phyloP scores from a whole-genome alignment of 2,329 filamentous ascomycete genomes.

The Calonectria montana region DNA sequence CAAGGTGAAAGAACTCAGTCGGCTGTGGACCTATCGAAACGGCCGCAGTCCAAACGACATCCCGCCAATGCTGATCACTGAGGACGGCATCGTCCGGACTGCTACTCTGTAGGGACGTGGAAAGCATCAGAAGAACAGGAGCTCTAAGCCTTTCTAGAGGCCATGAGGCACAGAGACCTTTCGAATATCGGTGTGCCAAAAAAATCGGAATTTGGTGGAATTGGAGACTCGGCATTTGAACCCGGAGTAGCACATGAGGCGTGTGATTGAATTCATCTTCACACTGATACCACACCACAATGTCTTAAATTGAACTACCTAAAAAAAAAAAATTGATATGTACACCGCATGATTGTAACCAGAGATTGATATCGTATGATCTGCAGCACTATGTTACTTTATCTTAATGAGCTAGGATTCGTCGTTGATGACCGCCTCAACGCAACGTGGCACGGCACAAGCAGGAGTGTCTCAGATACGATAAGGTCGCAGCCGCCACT shows the following conservation, averaged over 20 bases:
- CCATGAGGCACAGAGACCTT: not conserved
- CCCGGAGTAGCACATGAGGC: not conserved
- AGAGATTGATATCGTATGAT: not conserved
- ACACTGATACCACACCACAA: not conserved
- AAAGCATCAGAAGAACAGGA: not conserved
- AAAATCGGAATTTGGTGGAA: not conserved
- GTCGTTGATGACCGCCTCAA: not conserved
- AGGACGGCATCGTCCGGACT: constrained; percentile 52
- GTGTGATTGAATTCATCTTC: not conserved
- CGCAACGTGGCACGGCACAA: not conserved
- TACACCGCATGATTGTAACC: not conserved
- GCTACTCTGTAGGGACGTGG: constrained; percentile 50
- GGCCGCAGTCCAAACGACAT: constrained; percentile 62
- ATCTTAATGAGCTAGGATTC: not conserved
- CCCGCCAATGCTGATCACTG: constrained; percentile 49
- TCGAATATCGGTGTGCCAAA: not conserved
- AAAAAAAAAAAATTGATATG: not conserved
- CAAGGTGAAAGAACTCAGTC: constrained; percentile 70
- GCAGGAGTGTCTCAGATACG: not conserved
- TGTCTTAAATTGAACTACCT: not conserved
- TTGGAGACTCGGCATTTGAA: not conserved
- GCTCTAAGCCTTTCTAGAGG: not conserved
- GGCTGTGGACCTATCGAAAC: constrained; percentile 73
- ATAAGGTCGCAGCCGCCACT: not conserved
- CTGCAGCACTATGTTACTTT: not conserved